Base-by-base conservation (phyloP, 2,329 filamentous ascomycete species). In the Hymenotorrendiella dingleyae region DNA sequence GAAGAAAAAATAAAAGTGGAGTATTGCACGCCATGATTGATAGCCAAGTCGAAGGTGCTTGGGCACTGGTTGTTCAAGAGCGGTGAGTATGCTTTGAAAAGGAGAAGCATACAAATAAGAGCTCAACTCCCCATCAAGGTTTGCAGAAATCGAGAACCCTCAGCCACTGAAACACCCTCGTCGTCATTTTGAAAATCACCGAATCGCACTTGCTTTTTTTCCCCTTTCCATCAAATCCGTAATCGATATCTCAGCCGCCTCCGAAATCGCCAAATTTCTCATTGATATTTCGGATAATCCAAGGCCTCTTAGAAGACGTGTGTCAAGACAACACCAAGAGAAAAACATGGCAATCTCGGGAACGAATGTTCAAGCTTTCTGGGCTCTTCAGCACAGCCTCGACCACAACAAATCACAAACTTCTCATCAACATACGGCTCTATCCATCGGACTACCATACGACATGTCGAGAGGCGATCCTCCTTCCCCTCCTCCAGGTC, bases 31-130 rank as follows among this genome's bases (percentile, higher is more conserved):
- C n/a, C n/a, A n/a, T n/a, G n/a, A n/a, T n/a, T n/a, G n/a, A n/a
- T n/a, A n/a, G n/a, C n/a, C n/a, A n/a, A n/a, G n/a, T n/a, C n/a
- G n/a, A n/a, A n/a, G n/a, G n/a, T n/a, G n/a, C n/a, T n/a, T n/a
- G n/a, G n/a, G n/a, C n/a, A n/a, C n/a, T n/a, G n/a, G n/a, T n/a
- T 1, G 50, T 55, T 2, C 51, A 53, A 44, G 61, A 60, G 1
- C 68, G 67, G 4, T 71, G 49, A 4, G 53, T 57, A 2, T 35
- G 38, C 20, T 32, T n/a, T n/a, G n/a, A n/a, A 21, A 20, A 73
- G 54, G 1, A 67, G 61, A 3, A 73, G 50, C 6, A 72, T 68
- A 46, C 72, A 67, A 29, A 67, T 59, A 1, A 59, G 54, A 0
- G 56, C 62, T 66, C 2, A 60, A 55, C 64, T 65, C 12, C 22